Conservation (phyloP, 2,329 filamentous ascomycete genomes). For the Ophiostoma perfectum region DNA sequence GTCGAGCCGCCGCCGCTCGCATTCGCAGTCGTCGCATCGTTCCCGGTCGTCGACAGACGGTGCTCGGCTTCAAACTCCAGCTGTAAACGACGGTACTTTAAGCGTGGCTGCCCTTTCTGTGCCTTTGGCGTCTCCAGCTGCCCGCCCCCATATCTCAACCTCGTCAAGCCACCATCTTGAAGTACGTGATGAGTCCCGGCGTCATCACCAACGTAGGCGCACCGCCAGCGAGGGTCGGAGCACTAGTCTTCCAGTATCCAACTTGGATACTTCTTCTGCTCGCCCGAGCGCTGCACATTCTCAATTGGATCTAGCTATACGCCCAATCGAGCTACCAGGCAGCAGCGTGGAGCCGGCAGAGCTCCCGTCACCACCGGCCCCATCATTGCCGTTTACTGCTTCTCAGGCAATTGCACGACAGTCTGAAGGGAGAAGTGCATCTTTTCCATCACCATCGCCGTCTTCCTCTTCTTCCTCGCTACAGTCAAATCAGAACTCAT, state of each 20-base stretch:
- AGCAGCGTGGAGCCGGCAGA: background rate
- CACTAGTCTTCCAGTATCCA: constrained; percentile 44
- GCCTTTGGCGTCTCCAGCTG: constrained; percentile 25
- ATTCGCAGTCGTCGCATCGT: constrained; percentile 33
- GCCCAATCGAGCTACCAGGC: constrained; percentile 30
- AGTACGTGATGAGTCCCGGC: constrained; percentile 43
- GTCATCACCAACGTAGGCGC: constrained; percentile 40
- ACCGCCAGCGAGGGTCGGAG: constrained; percentile 53
- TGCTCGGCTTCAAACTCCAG: constrained; percentile 29
- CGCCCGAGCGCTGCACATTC: constrained; percentile 46
- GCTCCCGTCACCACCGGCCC: constrained; percentile 12
- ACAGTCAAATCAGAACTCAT: background rate
- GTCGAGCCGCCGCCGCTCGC: constrained; percentile 36
- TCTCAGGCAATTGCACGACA: constrained; percentile 24
- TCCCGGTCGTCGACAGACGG: constrained; percentile 34
- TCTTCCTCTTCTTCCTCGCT: constrained; percentile 19
- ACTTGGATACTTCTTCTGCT: constrained; percentile 24
- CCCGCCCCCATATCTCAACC: constrained; percentile 44
- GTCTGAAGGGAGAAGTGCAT: background rate
- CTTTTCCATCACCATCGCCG: constrained; percentile 16
- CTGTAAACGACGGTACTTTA: background rate
- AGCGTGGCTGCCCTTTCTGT: background rate
- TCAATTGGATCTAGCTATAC: constrained; percentile 56
- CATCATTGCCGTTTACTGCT: background rate
- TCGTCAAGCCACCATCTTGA: constrained; percentile 40